These are phyloP conservation scores for Pachysolen tannophilus DNA, from an alignment of 805 yeast genomes.

Conservation along the genomic window DNA sequence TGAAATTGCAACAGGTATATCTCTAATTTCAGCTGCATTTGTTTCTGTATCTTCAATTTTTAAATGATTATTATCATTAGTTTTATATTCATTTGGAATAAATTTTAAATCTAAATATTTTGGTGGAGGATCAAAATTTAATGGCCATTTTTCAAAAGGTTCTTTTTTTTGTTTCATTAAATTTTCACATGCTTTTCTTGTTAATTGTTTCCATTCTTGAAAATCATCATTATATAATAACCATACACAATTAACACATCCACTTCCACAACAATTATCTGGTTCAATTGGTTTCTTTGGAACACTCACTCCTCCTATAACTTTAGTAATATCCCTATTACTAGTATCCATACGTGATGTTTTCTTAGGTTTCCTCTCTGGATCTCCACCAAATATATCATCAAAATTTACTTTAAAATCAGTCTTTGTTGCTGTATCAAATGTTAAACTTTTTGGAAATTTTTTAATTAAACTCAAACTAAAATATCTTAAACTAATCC, in stretches of 20 bases:
- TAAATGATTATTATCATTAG: slow-evolving; percentile 16
- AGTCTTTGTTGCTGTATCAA: slow-evolving; percentile 1
- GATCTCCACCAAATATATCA: slow-evolving; percentile 8
- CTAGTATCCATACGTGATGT: slow-evolving; percentile 29
- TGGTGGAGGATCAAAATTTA: slow-evolving; percentile 52
- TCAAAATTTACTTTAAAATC: slow-evolving; percentile 1
- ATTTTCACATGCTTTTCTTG: slow-evolving; percentile 47
- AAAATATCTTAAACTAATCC: no score
- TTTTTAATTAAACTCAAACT: not conserved
- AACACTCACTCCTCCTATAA: slow-evolving; percentile 60
- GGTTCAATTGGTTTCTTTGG: slow-evolving; percentile 87
- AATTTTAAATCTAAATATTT: slow-evolving; percentile 30
- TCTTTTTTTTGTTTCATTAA: slow-evolving; percentile 28
- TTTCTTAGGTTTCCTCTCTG: slow-evolving; percentile 19
- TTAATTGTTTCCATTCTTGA: slow-evolving; percentile 63
- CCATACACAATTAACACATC: slow-evolving; percentile 97
- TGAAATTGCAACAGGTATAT: slow-evolving; percentile 65
- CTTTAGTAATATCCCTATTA: slow-evolving; percentile 22
- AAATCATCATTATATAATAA: slow-evolving; percentile 84
- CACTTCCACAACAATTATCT: slow-evolving; percentile 96
- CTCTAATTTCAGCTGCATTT: slow-evolving; percentile 31
- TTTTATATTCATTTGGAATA: slow-evolving; percentile 30
- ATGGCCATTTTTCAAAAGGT: slow-evolving; percentile 52
- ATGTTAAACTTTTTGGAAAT: no score
- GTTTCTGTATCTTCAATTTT: slow-evolving; percentile 15